Conservation (phyloP, 2,329 filamentous ascomycete genomes). For the Plectosphaerella plurivora region DNA sequence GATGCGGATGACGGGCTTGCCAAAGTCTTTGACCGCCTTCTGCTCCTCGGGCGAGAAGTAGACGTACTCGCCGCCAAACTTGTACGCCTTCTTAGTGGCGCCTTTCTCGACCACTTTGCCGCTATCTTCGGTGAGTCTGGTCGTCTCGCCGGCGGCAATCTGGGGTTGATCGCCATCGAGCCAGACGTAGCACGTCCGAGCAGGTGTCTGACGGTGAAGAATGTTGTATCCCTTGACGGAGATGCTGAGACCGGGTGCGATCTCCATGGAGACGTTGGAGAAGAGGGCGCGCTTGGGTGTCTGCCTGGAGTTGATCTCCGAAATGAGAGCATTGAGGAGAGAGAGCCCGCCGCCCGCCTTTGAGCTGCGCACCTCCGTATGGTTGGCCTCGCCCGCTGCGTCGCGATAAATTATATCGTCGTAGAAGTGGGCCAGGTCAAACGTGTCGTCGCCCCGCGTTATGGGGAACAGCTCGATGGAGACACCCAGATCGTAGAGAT, state of each 20-base stretch:
- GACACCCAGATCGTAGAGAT: constrained; percentile 90
- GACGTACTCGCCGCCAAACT: constrained; percentile 88
- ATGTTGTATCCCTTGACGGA: constrained; percentile 92
- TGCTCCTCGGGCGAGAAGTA: constrained; percentile 83
- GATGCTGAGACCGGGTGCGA: constrained; percentile 79
- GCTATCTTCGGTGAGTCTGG: constrained; percentile 72
- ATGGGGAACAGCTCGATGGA: constrained; percentile 93
- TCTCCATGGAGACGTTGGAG: constrained; percentile 78
- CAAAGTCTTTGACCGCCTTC: constrained; percentile 72
- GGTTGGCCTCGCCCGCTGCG: constrained; percentile 61
- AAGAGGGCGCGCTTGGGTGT: constrained; percentile 82
- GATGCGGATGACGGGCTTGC: constrained; percentile 76
- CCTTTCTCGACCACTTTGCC: constrained; percentile 70
- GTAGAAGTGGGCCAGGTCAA: constrained; percentile 85
- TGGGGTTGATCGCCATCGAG: constrained; percentile 80
- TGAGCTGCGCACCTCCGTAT: constrained; percentile 51
- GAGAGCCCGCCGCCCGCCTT: constrained; percentile 72
- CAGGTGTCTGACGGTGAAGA: constrained; percentile 76
- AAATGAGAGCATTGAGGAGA: constrained; percentile 73
- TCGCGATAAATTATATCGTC: constrained; percentile 91
- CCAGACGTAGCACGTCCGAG: constrained; percentile 83
- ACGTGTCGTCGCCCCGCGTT: constrained; percentile 62
- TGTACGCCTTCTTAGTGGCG: constrained; percentile 89
- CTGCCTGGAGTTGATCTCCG: constrained; percentile 87
- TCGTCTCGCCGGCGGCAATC: constrained; percentile 71